Evolutionary conservation across 176 grass and related monocot genomes (phyloP).

Genomic region (Carex cristatella): DNA sequence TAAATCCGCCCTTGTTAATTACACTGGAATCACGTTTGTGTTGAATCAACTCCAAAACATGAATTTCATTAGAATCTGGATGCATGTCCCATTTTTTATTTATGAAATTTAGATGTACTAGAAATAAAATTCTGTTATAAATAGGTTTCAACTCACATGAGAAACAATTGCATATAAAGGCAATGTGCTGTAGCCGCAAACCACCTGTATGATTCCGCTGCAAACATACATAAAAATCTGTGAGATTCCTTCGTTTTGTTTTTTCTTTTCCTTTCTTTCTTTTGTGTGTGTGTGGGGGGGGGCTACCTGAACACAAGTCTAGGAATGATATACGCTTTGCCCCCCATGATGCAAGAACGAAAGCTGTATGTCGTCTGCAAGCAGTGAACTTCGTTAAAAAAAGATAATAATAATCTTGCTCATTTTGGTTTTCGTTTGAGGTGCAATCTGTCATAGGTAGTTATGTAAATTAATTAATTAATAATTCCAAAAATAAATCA

Average conservation of each 20-base stretch:
- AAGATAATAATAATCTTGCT: not conserved
- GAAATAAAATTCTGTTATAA: not conserved
- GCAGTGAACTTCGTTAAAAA: not conserved
- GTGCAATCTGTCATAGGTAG: not conserved
- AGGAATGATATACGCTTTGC: slow-evolving; percentile 29
- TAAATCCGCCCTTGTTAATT: no score
- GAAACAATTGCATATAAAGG: slow-evolving; percentile 81
- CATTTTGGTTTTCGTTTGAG: not conserved
- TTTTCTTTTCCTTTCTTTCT: not conserved
- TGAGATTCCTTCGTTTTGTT: not conserved
- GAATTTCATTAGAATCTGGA: not conserved
- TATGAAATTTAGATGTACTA: not conserved
- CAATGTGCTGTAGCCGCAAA: slow-evolving; percentile 68
- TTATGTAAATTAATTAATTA: not conserved
- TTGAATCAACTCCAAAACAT: not conserved
- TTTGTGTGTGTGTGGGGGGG: not conserved
- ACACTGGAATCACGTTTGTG: not conserved
- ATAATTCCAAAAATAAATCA: not conserved
- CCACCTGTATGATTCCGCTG: slow-evolving; percentile 53
- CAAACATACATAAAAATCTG: not conserved
- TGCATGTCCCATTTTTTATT: not conserved
- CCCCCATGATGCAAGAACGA: slow-evolving; percentile 63
- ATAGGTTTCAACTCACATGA: slow-evolving; percentile 39
- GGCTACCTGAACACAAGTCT: slow-evolving; percentile 45
- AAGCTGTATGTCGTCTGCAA: slow-evolving; percentile 41